Evolutionary conservation across 805 yeast genomes (phyloP).

Genomic region (Kurtzmaniella cleridarum): DNA sequence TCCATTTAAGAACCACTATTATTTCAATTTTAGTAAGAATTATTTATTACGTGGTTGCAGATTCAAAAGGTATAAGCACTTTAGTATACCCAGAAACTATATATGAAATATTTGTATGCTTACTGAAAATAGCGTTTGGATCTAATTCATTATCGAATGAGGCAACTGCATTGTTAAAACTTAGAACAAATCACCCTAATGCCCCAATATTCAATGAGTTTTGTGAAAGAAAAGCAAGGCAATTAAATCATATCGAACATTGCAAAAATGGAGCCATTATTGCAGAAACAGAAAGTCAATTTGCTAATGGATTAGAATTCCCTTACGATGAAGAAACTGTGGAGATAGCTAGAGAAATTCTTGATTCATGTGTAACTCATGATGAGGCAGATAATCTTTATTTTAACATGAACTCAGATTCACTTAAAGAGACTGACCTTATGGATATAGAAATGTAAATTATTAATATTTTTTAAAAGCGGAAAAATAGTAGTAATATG

Average conservation of each 20-base stretch:
- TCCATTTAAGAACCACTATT: slow-evolving; percentile 32
- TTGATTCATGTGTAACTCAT: slow-evolving; percentile 63
- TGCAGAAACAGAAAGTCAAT: slow-evolving; percentile 36
- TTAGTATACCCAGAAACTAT: slow-evolving; percentile 37
- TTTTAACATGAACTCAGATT: slow-evolving; percentile 49
- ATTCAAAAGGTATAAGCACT: slow-evolving; percentile 22
- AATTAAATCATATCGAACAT: slow-evolving; percentile 25
- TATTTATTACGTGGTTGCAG: slow-evolving; percentile 33
- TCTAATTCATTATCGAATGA: slow-evolving; percentile 35
- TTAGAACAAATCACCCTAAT: slow-evolving; percentile 4
- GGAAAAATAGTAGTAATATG: background rate
- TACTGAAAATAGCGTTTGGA: slow-evolving; percentile 51
- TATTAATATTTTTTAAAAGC: background rate
- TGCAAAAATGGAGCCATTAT: slow-evolving; percentile 12
- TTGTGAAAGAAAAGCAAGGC: slow-evolving; percentile 39
- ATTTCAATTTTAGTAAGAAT: slow-evolving; percentile 37
- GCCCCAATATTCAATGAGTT: slow-evolving; percentile 40
- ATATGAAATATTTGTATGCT: slow-evolving; percentile 43
- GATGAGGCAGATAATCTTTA: slow-evolving; percentile 77
- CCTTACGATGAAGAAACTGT: slow-evolving; percentile 58
- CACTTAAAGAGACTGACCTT: slow-evolving; percentile 7
- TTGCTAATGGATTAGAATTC: slow-evolving; percentile 57
- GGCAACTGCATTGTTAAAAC: slow-evolving; percentile 28
- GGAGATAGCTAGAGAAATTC: slow-evolving; percentile 64
- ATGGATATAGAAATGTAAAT: slow-evolving; percentile 14